A percentile compares a stretch with the other conserved stretches of the same genome.
Evolutionary conservation across 1,284 basidiomycete species (phyloP).

Genomic region (Filobasidium uniguttulatum): DNA sequence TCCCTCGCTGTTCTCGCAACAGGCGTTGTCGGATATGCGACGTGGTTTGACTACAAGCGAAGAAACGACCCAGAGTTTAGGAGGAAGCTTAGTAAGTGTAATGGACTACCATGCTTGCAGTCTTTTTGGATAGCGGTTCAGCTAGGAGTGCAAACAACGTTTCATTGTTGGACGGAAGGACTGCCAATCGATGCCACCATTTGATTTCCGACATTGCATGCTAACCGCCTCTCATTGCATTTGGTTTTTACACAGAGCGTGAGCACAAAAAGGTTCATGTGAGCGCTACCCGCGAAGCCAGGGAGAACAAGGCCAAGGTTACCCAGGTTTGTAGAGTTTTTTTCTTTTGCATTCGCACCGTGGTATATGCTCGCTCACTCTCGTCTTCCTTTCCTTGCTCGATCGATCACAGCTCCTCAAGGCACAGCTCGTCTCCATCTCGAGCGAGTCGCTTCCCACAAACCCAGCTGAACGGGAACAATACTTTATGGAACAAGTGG

Average conservation of each 20-base stretch:
- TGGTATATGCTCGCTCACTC: constrained; percentile 9
- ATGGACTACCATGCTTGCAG: no score
- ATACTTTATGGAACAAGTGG: constrained; percentile 83
- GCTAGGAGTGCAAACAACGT: no score
- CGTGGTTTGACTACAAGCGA: constrained; percentile 91
- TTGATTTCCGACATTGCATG: no score
- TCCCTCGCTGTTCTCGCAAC: constrained; percentile 47
- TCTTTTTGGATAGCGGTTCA: no score
- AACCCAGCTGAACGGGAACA: constrained; percentile 62
- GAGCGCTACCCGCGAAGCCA: constrained; percentile 47
- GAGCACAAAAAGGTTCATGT: constrained; percentile 65
- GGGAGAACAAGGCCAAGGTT: constrained; percentile 38
- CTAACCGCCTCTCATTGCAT: no score
- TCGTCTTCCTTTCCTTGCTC: constrained; percentile 12
- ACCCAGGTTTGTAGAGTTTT: constrained; percentile 21
- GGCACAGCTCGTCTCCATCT: constrained; percentile 17
- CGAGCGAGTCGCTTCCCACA: constrained; percentile 43
- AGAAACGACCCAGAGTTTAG: constrained; percentile 79
- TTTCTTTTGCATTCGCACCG: not conserved
- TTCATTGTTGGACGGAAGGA: no score
- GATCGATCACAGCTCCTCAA: constrained; percentile 10
- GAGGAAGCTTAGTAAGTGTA: constrained; percentile 63
- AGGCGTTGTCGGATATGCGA: constrained; percentile 60
- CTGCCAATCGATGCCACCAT: no score
- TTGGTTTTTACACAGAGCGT: no score